phyloP scores from a whole-genome alignment of 2,329 filamentous ascomycete species.

The Eurotiales sp. region DNA sequence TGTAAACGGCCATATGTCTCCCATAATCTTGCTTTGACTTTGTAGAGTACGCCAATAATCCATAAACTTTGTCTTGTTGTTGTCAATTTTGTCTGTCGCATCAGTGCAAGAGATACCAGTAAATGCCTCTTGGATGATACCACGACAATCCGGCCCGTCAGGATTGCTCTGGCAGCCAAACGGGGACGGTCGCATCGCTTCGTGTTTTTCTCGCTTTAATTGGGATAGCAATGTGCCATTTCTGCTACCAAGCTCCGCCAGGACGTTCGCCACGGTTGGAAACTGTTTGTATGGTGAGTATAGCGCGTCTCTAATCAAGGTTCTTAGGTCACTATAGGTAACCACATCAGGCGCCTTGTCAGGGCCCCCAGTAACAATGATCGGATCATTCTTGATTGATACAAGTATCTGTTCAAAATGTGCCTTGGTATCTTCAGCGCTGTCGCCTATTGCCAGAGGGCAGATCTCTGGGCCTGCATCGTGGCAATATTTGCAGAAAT shows the following conservation, averaged over 20 bases:
- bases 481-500: slow-evolving; percentile 16
- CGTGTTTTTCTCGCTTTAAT: background rate
- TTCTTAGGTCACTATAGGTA: slow-evolving; percentile 7
- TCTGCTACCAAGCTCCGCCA: background rate
- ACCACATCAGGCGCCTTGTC: slow-evolving; percentile 9
- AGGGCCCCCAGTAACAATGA: slow-evolving; percentile 9
- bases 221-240: slow-evolving; percentile 6
- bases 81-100: background rate
- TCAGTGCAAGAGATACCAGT: slow-evolving; percentile 7
- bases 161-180: background rate
- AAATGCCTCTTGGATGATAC: background rate
- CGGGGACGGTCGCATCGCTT: background rate
- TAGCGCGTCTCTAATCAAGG: slow-evolving; percentile 9
- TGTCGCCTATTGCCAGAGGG: slow-evolving; percentile 9
- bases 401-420: slow-evolving; percentile 13
- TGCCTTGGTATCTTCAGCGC: slow-evolving; percentile 4
- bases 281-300: background rate
- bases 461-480: slow-evolving; percentile 16
- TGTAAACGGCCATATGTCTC: slow-evolving; percentile 3
- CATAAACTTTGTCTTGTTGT: background rate
- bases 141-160: background rate
- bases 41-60: slow-evolving; percentile 1
- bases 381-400: slow-evolving; percentile 7
- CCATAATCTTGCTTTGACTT: slow-evolving; percentile 9
- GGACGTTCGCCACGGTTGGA: background rate